A percentile compares a stretch with the other conserved stretches of the same genome.
Conservation (phyloP, 1,284 basidiomycete genomes). For the Polyporus tsugae region DNA sequence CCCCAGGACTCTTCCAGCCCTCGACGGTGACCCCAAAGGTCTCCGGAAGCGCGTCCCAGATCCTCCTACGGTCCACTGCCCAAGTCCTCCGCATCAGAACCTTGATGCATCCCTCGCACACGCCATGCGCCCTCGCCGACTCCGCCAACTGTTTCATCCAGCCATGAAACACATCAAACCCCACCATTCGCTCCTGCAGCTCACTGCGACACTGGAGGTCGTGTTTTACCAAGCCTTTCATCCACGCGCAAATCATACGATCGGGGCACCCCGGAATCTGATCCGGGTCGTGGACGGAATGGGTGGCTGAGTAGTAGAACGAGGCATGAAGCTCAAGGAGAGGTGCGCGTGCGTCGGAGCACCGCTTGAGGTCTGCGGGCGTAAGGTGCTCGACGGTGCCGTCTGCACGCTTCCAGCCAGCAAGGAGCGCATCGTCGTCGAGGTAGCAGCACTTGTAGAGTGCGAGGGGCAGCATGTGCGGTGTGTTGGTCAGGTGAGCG, state of each 20-base stretch:
- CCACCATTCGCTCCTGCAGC: not conserved
- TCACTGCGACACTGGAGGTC: too few species aligned
- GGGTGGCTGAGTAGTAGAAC: not conserved
- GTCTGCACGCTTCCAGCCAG: slow-evolving; percentile 5
- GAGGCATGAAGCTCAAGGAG: not conserved
- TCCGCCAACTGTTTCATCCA: not conserved
- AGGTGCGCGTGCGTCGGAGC: not conserved
- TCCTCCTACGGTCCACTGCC: not conserved
- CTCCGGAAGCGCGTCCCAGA: not conserved
- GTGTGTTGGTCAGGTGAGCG: slow-evolving; percentile 8
- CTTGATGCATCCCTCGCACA: not conserved
- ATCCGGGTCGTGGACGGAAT: not conserved
- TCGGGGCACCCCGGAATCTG: not conserved
- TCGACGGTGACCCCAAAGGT: too few species aligned
- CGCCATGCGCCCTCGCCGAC: not conserved
- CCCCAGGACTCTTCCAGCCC: too few species aligned
- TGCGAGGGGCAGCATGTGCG: slow-evolving; percentile 11
- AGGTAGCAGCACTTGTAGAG: slow-evolving; percentile 6
- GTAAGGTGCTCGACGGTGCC: slow-evolving; percentile 6
- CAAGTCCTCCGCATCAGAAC: not conserved
- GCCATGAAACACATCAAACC: not conserved
- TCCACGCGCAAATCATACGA: not conserved
- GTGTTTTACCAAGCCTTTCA: not conserved
- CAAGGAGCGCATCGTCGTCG: not conserved
- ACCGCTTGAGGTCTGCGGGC: not conserved